A percentile compares a stretch with the other conserved stretches of the same genome.
Evolutionary conservation across 2,329 filamentous ascomycete species (phyloP).

Genomic region (Leptographium wingfieldii): DNA sequence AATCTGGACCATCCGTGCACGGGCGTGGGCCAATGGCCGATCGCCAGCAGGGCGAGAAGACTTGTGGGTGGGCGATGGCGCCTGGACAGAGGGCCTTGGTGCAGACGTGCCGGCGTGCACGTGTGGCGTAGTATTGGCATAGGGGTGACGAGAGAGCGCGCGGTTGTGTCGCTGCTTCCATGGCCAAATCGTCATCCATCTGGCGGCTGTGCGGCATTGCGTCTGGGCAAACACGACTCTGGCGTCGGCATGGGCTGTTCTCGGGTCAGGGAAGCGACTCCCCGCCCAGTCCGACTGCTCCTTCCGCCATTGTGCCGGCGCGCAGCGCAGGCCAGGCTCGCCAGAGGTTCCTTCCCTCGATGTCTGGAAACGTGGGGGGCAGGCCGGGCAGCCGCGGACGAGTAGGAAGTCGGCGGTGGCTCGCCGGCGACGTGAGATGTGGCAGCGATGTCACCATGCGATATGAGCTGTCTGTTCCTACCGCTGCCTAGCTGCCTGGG

Average conservation of each 20-base stretch:
- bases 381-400: not conserved
- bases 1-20: conserved; percentile 1
- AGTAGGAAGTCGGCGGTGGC: not conserved
- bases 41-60: not conserved
- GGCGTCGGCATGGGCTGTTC: no score
- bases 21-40: not conserved
- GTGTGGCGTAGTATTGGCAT: conserved; percentile 1
- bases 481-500: not conserved
- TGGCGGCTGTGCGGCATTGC: no score
- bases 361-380: not conserved
- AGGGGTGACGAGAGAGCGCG: not conserved
- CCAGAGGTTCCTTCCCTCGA: not conserved
- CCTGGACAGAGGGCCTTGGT: not conserved
- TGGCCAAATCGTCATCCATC: not conserved
- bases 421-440: not conserved
- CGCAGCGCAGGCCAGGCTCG: not conserved
- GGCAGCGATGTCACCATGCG: not conserved
- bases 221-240: no score
- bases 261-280: no score
- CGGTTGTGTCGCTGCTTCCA: not conserved
- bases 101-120: not conserved
- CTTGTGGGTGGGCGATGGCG: not conserved
- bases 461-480: not conserved
- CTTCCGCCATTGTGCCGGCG: not conserved
- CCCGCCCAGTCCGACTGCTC: not conserved